Evolutionary conservation across 2,329 filamentous ascomycete species (phyloP), one percentile per base, ranked within the genome.

Genomic region (Trichophyton rubrum): DNA sequence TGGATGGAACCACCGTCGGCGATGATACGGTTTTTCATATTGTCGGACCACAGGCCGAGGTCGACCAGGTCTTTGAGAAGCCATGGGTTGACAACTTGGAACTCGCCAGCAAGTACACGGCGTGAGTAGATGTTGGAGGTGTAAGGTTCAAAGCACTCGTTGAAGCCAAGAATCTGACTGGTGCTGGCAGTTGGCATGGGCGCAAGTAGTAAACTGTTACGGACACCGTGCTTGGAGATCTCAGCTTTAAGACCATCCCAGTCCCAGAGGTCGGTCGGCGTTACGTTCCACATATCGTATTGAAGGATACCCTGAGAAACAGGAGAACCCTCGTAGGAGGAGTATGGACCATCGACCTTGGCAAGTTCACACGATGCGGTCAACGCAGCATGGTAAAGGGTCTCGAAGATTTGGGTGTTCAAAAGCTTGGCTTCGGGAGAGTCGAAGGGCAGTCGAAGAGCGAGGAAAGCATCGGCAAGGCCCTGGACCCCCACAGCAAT

Each of bases 11-110:
- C 93, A 67, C 89, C 89, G 64, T 96, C 92, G 61, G 93, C 88
- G 70, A 99, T 99, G 81, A 99, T 99, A 69, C 93, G 90, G 82
- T 99, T 99, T 86, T 99, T 99, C 93, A 99, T 99, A 79, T 90
- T 90, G 77, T 99, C 92, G 56, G 92, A 96, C 93, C 93, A 99
- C 51, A 99, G 82, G 63, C 93, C 93, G 79, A 96, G 89, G 72
- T 99, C 93, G 67, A 99, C 93, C 33, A 99, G 85, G 70, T 99
- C 93, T 82, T 96, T 96, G 63, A 99, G 85, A 64, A 99, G 79
- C 93, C 93, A 99, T 59, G 93, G 93, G 80, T 99, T 99, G 74
- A 99, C 93, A 60, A 99, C 90, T 79, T 99, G 93, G 85, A 99
- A 99, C 76, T 99, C 93, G 69, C 93, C 93, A 67, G 93, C 93